Conservation (phyloP, 2,329 filamentous ascomycete species). For the Colletotrichum abscissum region DNA sequence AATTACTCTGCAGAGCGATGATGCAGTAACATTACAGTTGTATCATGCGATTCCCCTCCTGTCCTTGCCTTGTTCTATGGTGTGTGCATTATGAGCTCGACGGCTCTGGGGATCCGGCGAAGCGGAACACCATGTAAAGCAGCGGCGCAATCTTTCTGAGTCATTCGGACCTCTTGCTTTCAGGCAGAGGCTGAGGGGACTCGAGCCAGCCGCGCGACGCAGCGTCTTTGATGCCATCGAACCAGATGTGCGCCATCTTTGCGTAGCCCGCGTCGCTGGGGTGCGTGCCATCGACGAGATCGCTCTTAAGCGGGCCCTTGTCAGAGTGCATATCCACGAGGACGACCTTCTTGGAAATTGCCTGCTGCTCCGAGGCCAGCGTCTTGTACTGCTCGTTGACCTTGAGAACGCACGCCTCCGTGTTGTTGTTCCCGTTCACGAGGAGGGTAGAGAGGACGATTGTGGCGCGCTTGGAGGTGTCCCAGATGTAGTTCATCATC, state of each 20-base stretch:
- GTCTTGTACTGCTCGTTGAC: constrained; percentile 49
- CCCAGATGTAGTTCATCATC: constrained; percentile 50
- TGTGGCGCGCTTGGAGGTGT: constrained; percentile 44
- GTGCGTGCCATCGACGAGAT: constrained; percentile 53
- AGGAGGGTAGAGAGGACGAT: constrained; percentile 54
- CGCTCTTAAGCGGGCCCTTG: constrained; percentile 43
- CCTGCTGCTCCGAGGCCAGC: constrained; percentile 42
- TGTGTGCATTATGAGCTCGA: background rate
- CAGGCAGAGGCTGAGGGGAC: constrained; percentile 34
- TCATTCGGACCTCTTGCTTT: background rate
- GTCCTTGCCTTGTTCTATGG: background rate
- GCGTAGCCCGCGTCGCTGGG: constrained; percentile 51
- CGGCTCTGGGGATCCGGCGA: background rate
- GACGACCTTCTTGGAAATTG: constrained; percentile 45
- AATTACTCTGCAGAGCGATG: background rate
- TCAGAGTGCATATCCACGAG: constrained; percentile 52
- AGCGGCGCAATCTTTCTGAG: constrained; percentile 7
- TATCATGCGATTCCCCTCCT: background rate
- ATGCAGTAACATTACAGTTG: constrained; percentile 2
- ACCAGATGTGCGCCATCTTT: constrained; percentile 55
- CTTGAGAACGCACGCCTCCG: constrained; percentile 41
- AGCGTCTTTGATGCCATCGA: constrained; percentile 43
- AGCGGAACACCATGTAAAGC: constrained; percentile 4
- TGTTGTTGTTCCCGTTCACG: constrained; percentile 43
- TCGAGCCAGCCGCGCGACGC: constrained; percentile 39